Conservation (phyloP, 1,284 basidiomycete species). For the Cryptococcus hybrid region DNA sequence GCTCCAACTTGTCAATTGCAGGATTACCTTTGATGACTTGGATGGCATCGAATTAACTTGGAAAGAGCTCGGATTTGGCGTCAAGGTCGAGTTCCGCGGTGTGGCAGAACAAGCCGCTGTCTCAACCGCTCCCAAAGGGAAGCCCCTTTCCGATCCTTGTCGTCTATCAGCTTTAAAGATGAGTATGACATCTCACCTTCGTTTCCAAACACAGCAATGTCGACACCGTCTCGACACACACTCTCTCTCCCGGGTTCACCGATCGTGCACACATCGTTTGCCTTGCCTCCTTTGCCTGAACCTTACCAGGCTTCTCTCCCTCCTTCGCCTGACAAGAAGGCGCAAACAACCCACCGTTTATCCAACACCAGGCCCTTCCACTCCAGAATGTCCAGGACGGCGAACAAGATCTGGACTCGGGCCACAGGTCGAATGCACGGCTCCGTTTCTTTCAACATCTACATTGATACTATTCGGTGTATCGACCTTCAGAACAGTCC, state of each 20-base stretch:
- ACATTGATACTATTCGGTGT: slow-evolving; percentile 23
- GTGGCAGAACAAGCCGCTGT: not conserved
- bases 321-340: slow-evolving; percentile 2
- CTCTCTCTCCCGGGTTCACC: not conserved
- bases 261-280: not conserved
- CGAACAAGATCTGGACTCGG: slow-evolving; percentile 30
- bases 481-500: slow-evolving; percentile 20
- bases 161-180: too few relatives aligned
- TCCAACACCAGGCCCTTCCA: slow-evolving; percentile 7
- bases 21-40: slow-evolving; percentile 39
- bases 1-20: slow-evolving; percentile 30
- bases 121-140: too few relatives aligned
- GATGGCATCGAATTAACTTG: slow-evolving; percentile 30
- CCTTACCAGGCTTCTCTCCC: slow-evolving; percentile 2
- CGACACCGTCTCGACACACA: not conserved
- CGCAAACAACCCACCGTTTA: slow-evolving; percentile 18
- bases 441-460: slow-evolving; percentile 24
- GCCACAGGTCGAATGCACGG: slow-evolving; percentile 39
- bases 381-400: slow-evolving; percentile 24
- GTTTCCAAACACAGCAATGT: slow-evolving; percentile 1
- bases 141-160: too few relatives aligned
- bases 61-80: slow-evolving; percentile 21
- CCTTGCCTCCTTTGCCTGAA: not conserved
- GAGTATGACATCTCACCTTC: slow-evolving; percentile 5
- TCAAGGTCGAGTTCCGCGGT: slow-evolving; percentile 31